These are phyloP conservation scores for Pseudogymnoascus sp. DNA, from an alignment of 2,329 filamentous ascomycete genomes.

Conservation along the genomic window DNA sequence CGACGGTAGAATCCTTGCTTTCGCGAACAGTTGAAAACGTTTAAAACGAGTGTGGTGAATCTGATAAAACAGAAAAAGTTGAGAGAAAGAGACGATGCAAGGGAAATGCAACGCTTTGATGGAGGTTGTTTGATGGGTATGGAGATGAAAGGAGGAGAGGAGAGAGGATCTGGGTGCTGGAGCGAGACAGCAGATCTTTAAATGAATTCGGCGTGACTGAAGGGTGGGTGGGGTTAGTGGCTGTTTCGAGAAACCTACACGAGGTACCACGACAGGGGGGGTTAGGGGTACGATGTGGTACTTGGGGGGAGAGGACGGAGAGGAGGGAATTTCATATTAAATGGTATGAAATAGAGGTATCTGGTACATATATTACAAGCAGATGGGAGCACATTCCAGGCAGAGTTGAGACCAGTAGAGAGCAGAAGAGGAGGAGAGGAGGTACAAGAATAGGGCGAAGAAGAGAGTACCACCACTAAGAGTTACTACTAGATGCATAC, in stretches of 20 bases:
- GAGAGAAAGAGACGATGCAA: background rate
- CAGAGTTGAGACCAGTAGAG: background rate
- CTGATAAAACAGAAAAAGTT: background rate
- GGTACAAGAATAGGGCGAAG: background rate
- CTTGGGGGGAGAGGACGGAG: background rate
- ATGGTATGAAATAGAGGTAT: background rate
- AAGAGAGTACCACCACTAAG: no score
- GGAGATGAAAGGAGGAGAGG: background rate
- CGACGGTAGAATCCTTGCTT: background rate
- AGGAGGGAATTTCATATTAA: background rate
- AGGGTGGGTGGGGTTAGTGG: background rate
- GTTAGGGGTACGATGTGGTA: background rate
- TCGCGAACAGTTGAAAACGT: background rate
- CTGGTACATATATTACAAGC: no score
- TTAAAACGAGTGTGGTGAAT: slow-evolving; percentile 9
- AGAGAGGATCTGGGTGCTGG: background rate
- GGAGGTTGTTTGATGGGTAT: background rate
- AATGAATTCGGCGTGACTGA: background rate
- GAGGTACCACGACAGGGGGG: background rate
- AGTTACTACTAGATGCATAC: no score
- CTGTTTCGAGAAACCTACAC: background rate
- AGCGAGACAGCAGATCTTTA: background rate
- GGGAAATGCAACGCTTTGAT: slow-evolving; percentile 2
- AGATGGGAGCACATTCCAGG: no score
- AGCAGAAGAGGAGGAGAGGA: background rate